Conservation (phyloP, 306 rosid genomes). For the Gastrolobium bilobum region DNA sequence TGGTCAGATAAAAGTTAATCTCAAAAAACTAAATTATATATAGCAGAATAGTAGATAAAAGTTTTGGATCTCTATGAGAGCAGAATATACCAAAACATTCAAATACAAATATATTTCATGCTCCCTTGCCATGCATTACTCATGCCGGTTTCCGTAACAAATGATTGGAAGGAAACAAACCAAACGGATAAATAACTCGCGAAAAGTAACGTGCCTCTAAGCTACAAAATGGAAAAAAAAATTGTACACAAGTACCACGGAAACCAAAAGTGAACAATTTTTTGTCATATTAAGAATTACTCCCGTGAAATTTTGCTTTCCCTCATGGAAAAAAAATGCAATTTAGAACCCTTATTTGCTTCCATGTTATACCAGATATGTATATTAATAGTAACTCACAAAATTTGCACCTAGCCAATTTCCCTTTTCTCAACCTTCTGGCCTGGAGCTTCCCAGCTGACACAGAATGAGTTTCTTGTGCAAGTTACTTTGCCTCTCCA, state of each 20-base stretch:
- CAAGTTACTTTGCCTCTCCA: constrained; percentile 6
- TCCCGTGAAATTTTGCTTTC: constrained; percentile 38
- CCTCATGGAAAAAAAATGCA: constrained; percentile 39
- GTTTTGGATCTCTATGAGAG: neutral
- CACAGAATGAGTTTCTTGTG: constrained; percentile 26
- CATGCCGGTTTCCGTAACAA: constrained; percentile 2
- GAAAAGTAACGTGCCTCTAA: constrained; percentile 3
- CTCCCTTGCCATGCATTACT: neutral
- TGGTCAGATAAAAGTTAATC: neutral
- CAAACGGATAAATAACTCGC: constrained; percentile 16
- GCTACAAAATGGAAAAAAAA: neutral
- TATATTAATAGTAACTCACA: constrained; percentile 41
- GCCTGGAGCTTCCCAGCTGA: constrained; percentile 29
- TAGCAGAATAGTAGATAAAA: no score
- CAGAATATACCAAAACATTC: neutral
- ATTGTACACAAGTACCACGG: neutral
- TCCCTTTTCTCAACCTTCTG: neutral
- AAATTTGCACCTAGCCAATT: constrained; percentile 43
- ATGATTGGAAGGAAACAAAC: neutral
- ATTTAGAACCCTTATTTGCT: constrained; percentile 32
- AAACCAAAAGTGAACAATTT: constrained; percentile 1
- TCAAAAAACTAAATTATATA: no score
- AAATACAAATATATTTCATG: neutral
- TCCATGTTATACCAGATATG: constrained; percentile 42
- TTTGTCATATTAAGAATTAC: neutral